Evolutionary conservation across 148 eudicot species (phyloP).

Genomic region (Fagopyrum homotropicum): DNA sequence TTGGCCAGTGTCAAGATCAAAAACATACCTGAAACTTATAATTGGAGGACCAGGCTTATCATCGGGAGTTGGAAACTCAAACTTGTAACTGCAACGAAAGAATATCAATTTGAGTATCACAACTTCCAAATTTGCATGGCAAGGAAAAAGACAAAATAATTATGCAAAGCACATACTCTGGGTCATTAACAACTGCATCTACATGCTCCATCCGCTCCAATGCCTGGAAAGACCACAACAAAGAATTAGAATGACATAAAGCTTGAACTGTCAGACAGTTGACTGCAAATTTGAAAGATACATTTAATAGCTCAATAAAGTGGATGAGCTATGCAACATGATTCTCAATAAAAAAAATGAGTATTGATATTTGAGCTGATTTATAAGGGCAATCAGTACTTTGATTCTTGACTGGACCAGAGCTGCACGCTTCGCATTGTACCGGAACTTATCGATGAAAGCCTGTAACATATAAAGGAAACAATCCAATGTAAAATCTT

Average conservation of each 20-base stretch:
- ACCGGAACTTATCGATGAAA: conserved; percentile 93
- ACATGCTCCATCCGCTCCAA: conserved; percentile 84
- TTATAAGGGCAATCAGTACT: conserved; percentile 28
- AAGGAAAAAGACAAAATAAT: conserved; percentile 7
- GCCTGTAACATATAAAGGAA: conserved; percentile 43
- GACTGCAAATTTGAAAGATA: no score
- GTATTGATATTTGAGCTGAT: not conserved
- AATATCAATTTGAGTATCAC: conserved; percentile 8
- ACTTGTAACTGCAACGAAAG: conserved; percentile 74
- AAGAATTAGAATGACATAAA: not conserved
- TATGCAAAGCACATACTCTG: conserved; percentile 51
- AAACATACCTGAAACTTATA: conserved; percentile 89
- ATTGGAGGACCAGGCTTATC: conserved; percentile 97
- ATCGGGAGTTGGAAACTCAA: conserved; percentile 99
- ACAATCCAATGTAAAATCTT: conserved; percentile 11
- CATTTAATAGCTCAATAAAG: not conserved
- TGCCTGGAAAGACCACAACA: conserved; percentile 46
- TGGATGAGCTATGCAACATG: not conserved
- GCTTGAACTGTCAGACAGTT: no score
- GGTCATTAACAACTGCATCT: conserved; percentile 88
- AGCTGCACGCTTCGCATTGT: conserved; percentile 99
- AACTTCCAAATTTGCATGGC: conserved; percentile 1
- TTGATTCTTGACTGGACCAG: conserved; percentile 99
- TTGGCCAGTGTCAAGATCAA: not conserved
- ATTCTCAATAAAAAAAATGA: not conserved